Percentiles rank a stretch among this genome's conserved stretches.
Conservation (phyloP, 176 grass and related monocot species). For the Aegilops umbellulata region DNA sequence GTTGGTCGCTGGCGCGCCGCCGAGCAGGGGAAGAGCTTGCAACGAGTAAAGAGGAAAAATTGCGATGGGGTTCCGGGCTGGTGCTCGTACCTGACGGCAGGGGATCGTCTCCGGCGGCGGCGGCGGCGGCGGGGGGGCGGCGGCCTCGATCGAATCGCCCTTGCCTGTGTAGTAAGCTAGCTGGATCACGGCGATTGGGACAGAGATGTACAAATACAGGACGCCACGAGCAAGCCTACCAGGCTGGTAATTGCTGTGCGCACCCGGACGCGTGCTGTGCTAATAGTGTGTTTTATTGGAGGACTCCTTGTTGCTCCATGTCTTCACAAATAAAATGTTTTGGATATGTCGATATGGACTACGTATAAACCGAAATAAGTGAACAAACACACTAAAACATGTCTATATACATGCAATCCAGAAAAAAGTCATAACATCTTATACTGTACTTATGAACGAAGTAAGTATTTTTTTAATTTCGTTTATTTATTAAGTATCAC, state of each 20-base stretch:
- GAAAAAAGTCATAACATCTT: no score
- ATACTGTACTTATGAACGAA: no score
- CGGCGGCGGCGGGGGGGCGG: not conserved
- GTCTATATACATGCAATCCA: no score
- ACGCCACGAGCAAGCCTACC: not conserved
- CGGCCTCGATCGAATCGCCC: not conserved
- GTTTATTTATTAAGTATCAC: no score
- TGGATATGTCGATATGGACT: no score
- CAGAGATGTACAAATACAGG: not conserved
- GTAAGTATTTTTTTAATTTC: no score
- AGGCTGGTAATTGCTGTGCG: not conserved
- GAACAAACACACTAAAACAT: no score
- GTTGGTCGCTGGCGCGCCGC: not conserved
- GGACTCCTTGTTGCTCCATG: no score
- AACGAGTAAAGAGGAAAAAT: not conserved
- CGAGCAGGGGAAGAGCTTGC: not conserved
- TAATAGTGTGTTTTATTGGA: no score
- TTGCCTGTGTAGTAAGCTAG: not conserved
- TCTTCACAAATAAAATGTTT: no score
- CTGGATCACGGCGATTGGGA: constrained; percentile 1
- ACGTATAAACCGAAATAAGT: no score
- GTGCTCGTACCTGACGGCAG: not conserved
- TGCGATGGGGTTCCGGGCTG: not conserved
- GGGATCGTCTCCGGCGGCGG: not conserved
- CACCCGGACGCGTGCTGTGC: no score